Evolutionary conservation across 2,329 filamentous ascomycete genomes (phyloP).

Genomic region (Aspergillus japonicus): DNA sequence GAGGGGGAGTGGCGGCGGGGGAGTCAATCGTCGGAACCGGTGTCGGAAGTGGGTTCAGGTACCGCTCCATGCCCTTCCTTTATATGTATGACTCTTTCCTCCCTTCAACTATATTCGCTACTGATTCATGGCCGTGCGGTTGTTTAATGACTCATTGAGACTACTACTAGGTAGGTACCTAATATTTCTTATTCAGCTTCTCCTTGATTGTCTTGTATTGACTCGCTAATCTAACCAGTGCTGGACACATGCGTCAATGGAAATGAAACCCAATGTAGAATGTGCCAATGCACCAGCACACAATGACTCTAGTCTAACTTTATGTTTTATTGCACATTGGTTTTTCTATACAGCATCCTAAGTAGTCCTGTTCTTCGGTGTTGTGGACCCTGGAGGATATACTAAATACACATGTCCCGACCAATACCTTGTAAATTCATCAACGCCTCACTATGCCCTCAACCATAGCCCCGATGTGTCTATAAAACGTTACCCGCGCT

Average conservation of each 20-base stretch:
- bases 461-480: slow-evolving; percentile 5
- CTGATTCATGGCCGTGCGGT: too few species aligned
- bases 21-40: slow-evolving; percentile 9
- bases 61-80: neutral
- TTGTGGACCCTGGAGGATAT: slow-evolving; percentile 4
- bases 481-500: slow-evolving; percentile 5
- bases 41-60: slow-evolving; percentile 4
- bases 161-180: too few species aligned
- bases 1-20: slow-evolving; percentile 10
- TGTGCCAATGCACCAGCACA: neutral
- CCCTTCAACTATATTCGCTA: neutral
- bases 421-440: slow-evolving; percentile 1
- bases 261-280: too few species aligned
- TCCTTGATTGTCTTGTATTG: too few species aligned
- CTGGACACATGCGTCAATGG: too few species aligned
- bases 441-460: slow-evolving; percentile 21
- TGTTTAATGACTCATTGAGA: too few species aligned
- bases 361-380: neutral
- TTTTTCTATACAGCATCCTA: slow-evolving; percentile 3
- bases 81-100: neutral
- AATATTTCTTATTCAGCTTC: too few species aligned
- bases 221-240: too few species aligned
- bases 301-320: neutral
- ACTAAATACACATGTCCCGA: slow-evolving; percentile 14
- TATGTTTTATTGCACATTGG: neutral